Evolutionary conservation across 495 filamentous ascomycete species (phyloP).

Genomic region (Aspergillus incahuasiensis): DNA sequence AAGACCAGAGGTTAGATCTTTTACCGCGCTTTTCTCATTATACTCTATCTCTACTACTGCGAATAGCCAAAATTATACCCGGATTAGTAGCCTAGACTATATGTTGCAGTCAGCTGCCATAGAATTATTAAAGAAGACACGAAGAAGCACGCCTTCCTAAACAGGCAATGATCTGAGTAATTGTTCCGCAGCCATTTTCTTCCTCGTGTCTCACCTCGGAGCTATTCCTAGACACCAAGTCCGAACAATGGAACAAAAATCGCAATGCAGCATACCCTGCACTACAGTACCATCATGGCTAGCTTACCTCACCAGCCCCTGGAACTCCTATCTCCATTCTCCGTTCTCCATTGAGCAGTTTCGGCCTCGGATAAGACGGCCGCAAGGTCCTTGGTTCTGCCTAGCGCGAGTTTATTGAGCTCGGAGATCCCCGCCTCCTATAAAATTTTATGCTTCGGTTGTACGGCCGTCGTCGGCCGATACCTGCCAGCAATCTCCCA

Average conservation of each 20-base stretch:
- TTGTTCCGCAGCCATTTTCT: background rate
- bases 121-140: background rate
- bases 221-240: background rate
- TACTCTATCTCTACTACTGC: background rate
- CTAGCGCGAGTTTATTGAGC: background rate
- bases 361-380: conserved; percentile 3
- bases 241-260: background rate
- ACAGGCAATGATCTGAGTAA: background rate
- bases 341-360: background rate
- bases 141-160: background rate
- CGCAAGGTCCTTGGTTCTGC: background rate
- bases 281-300: background rate
- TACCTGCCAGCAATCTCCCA: background rate
- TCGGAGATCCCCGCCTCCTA: conserved; percentile 1
- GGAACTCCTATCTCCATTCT: background rate
- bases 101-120: no score
- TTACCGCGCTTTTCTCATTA: background rate
- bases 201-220: background rate
- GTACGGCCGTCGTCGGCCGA: conserved; percentile 8
- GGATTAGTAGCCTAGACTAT: no score
- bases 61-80: no score
- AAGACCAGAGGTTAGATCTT: background rate
- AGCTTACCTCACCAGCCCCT: background rate
- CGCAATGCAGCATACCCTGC: background rate
- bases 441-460: background rate